Evolutionary conservation across 1,139 yeast genomes (phyloP).

Genomic region (Suhomyces maxii): DNA sequence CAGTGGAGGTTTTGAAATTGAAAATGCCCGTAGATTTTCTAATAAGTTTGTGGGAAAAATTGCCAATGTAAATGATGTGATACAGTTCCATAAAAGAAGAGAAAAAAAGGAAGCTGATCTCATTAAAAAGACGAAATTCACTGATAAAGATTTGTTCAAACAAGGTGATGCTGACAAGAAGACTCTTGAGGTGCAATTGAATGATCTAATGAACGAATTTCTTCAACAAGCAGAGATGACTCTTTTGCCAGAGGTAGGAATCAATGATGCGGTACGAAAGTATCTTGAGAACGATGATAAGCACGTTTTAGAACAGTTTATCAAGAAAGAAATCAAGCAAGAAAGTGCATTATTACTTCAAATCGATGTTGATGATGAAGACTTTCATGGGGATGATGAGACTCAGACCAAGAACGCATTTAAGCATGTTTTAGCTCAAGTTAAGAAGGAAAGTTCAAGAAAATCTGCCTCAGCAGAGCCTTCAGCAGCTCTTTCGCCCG

Average conservation of each 20-base stretch:
- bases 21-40: conserved; percentile 85
- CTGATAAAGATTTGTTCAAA: conserved; percentile 23
- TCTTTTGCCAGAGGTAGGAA: conserved; percentile 73
- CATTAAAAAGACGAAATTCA: conserved; percentile 21
- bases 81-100: conserved; percentile 61
- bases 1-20: conserved; percentile 87
- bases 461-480: neutral
- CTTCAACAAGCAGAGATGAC: conserved; percentile 63
- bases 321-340: conserved; percentile 62
- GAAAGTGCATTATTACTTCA: conserved; percentile 60
- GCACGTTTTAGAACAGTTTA: conserved; percentile 63
- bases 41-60: conserved; percentile 87
- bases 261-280: conserved; percentile 69
- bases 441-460: conserved; percentile 20
- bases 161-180: conserved; percentile 18
- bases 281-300: conserved; percentile 85
- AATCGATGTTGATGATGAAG: conserved; percentile 37
- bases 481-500: neutral
- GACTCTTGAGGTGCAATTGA: conserved; percentile 50
- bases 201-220: conserved; percentile 60
- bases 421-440: conserved; percentile 27
- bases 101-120: conserved; percentile 19
- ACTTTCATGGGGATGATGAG: conserved; percentile 32
- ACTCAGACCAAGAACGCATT: conserved; percentile 29
- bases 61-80: conserved; percentile 85